Evolutionary conservation across 176 grass and related monocot species (phyloP).

Genomic region (Saccharum spontaneum): DNA sequence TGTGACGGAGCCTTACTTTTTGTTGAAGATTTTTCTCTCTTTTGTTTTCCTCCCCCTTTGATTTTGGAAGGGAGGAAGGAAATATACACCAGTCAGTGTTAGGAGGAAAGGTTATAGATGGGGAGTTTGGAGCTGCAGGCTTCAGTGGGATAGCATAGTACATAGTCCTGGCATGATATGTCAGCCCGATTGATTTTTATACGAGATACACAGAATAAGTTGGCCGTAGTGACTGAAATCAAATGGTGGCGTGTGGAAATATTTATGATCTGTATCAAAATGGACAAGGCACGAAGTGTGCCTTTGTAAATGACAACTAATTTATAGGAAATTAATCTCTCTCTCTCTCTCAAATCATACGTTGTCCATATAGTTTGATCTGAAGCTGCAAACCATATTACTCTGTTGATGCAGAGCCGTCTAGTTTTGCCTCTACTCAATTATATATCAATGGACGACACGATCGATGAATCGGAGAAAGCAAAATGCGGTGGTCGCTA

Average conservation of each 20-base stretch:
- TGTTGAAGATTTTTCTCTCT: background rate
- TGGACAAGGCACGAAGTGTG: conserved; percentile 14
- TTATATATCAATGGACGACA: background rate
- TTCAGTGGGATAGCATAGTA: conserved; percentile 25
- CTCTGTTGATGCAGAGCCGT: no score
- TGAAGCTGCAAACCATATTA: background rate
- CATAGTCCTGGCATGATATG: background rate
- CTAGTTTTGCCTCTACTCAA: background rate
- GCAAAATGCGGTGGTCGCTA: background rate
- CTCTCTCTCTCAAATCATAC: background rate
- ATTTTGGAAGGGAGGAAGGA: background rate
- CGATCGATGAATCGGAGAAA: background rate
- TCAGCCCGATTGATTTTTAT: conserved; percentile 19
- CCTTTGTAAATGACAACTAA: conserved; percentile 21
- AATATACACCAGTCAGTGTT: background rate
- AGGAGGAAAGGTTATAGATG: conserved; percentile 5
- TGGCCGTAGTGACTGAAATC: background rate
- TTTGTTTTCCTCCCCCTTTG: background rate
- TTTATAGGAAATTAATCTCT: background rate
- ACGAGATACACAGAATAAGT: conserved; percentile 19
- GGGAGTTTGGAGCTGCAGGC: background rate
- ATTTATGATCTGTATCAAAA: background rate
- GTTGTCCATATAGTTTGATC: background rate
- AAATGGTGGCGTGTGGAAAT: conserved; percentile 13
- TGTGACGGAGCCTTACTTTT: background rate